Percentiles rank a stretch among this genome's conserved stretches.
These are phyloP conservation scores for Arthroderma sp. DNA, from an alignment of 2,329 filamentous ascomycete species.

Conservation along the genomic window DNA sequence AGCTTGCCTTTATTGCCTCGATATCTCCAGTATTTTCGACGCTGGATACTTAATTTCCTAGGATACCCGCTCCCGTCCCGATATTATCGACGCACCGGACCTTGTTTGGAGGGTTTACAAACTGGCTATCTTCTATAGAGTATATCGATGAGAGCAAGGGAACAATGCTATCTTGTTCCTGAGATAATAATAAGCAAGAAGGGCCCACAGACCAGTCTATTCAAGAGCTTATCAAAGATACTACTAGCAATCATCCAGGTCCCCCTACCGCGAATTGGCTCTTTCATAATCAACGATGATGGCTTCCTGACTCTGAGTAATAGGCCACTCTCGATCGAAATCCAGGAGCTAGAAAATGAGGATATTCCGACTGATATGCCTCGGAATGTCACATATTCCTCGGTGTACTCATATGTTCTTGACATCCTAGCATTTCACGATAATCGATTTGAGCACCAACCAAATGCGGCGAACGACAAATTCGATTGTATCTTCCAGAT, in stretches of 20 bases:
- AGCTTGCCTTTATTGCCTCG: slow-evolving; percentile 5
- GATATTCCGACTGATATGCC: slow-evolving; percentile 16
- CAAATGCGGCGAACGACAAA: slow-evolving; percentile 12
- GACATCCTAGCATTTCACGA: slow-evolving; percentile 18
- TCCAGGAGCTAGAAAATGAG: slow-evolving; percentile 17
- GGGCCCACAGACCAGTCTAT: slow-evolving; percentile 13
- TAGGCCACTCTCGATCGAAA: slow-evolving; percentile 14
- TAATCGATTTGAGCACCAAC: slow-evolving; percentile 17
- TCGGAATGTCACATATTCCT: slow-evolving; percentile 14
- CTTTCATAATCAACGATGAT: slow-evolving; percentile 18
- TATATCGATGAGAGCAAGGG: slow-evolving; percentile 11
- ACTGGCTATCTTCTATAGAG: slow-evolving; percentile 13
- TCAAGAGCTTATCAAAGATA: slow-evolving; percentile 4
- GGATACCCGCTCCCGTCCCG: slow-evolving; percentile 2
- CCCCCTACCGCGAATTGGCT: slow-evolving; percentile 23
- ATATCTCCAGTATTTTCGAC: slow-evolving; percentile 5
- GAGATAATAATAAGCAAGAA: slow-evolving; percentile 4
- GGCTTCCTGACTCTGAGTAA: slow-evolving; percentile 14
- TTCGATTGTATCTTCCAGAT: slow-evolving; percentile 13
- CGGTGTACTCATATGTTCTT: slow-evolving; percentile 15
- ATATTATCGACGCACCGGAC: slow-evolving; percentile 4
- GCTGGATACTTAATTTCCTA: slow-evolving; percentile 4
- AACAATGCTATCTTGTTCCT: slow-evolving; percentile 15
- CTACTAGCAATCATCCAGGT: slow-evolving; percentile 2
- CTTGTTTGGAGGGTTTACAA: neutral